Evolutionary conservation across 495 filamentous ascomycete species (phyloP).

Genomic region (Hypoxylon fuscum): DNA sequence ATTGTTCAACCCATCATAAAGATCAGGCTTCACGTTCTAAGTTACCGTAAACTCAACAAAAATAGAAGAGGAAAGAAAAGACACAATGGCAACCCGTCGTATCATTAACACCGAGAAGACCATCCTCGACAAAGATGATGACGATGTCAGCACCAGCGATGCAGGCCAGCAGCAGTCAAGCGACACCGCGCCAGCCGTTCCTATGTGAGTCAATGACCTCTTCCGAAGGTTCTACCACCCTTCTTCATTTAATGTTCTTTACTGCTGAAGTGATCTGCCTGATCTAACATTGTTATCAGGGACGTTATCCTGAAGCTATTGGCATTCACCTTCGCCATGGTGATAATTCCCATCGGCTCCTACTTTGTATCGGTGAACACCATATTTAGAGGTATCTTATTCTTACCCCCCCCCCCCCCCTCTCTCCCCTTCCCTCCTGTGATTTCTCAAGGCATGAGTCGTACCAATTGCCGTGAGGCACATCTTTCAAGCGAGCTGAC

Average conservation of each 20-base stretch:
- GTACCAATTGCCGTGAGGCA: not conserved
- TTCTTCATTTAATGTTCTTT: slow-evolving; percentile 4
- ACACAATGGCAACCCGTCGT: slow-evolving; percentile 67
- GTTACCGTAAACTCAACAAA: not conserved
- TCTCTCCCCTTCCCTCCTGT: not conserved
- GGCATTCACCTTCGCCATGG: slow-evolving; percentile 90
- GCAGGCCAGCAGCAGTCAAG: slow-evolving; percentile 50
- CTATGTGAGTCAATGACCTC: slow-evolving; percentile 63
- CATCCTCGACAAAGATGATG: slow-evolving; percentile 63
- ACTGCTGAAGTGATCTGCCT: not conserved
- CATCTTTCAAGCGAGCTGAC: slow-evolving; percentile 12
- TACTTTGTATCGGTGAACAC: slow-evolving; percentile 84
- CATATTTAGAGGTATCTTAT: slow-evolving; percentile 73
- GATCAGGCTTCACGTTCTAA: not conserved
- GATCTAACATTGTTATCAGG: slow-evolving; percentile 56
- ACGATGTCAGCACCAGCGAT: slow-evolving; percentile 46
- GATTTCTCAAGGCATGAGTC: not conserved
- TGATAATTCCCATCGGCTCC: slow-evolving; percentile 80
- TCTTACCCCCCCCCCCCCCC: not conserved
- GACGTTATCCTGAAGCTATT: slow-evolving; percentile 89
- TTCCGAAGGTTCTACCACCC: slow-evolving; percentile 1
- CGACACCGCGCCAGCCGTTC: slow-evolving; percentile 72
- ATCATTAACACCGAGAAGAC: slow-evolving; percentile 64
- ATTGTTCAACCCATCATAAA: not conserved
- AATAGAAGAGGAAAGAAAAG: not conserved